Evolutionary conservation across 306 rosid genomes (phyloP).

Genomic region (Carpinus fangiana): DNA sequence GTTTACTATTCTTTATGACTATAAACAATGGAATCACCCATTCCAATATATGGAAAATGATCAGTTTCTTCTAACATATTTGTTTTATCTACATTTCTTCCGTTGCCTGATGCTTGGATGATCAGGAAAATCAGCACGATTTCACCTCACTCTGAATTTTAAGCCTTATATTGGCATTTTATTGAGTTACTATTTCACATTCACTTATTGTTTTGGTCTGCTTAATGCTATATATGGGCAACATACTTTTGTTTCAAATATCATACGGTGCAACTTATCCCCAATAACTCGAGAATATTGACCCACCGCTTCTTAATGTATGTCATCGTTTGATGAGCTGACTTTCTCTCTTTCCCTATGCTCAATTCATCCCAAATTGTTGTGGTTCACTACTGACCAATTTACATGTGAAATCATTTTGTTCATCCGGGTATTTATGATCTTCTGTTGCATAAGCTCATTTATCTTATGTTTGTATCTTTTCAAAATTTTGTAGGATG

Average conservation of each 20-base stretch:
- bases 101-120: neutral
- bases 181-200: neutral
- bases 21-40: neutral
- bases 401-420: neutral
- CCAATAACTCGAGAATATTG: neutral
- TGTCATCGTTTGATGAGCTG: neutral
- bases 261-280: neutral
- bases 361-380: neutral
- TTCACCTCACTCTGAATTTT: neutral
- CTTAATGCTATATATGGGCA: neutral
- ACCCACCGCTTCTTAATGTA: neutral
- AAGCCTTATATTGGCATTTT: neutral
- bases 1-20: neutral
- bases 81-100: neutral
- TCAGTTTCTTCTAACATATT: neutral
- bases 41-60: too few species aligned
- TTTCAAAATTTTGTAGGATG: constrained; percentile 31
- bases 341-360: neutral
- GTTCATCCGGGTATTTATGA: neutral
- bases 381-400: neutral
- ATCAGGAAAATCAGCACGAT: neutral
- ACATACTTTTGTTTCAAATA: neutral
- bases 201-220: neutral
- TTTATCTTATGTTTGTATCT: constrained; percentile 2
- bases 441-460: neutral